Evolutionary conservation across 2,329 filamentous ascomycete species (phyloP).

Genomic region (Penicillium sp.): DNA sequence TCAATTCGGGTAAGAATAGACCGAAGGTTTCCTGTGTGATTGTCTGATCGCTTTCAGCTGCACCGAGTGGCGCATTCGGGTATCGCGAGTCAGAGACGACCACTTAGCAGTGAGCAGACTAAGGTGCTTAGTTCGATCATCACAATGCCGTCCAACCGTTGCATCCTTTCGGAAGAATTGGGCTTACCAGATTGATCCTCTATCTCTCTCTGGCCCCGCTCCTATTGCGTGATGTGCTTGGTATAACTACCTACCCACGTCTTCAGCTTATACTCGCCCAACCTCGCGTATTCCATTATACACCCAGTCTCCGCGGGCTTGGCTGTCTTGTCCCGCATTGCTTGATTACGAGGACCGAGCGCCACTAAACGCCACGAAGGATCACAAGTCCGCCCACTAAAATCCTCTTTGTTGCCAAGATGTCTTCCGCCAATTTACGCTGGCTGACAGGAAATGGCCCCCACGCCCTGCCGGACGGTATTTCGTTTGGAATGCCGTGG

Average conservation of each 20-base stretch:
- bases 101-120: not conserved
- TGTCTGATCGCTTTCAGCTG: not conserved
- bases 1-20: conserved; percentile 5
- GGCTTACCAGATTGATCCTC: not conserved
- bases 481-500: conserved; percentile 21
- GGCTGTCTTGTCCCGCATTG: conserved; percentile 10
- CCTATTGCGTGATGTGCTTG: not conserved
- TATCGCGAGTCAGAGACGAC: not conserved
- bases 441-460: conserved; percentile 11
- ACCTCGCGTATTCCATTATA: not conserved
- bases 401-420: not conserved
- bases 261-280: not conserved
- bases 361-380: not conserved
- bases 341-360: conserved; percentile 1
- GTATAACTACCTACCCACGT: conserved; percentile 5
- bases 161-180: not conserved
- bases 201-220: not conserved
- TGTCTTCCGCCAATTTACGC: conserved; percentile 13
- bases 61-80: not conserved
- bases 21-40: not conserved
- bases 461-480: conserved; percentile 5
- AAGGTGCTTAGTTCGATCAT: not conserved
- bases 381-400: not conserved
- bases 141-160: not conserved
- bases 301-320: not conserved